Evolutionary conservation across 1,284 basidiomycete species (phyloP), one percentile per base, ranked within the genome.

Genomic region (Schizophyllum amplum): DNA sequence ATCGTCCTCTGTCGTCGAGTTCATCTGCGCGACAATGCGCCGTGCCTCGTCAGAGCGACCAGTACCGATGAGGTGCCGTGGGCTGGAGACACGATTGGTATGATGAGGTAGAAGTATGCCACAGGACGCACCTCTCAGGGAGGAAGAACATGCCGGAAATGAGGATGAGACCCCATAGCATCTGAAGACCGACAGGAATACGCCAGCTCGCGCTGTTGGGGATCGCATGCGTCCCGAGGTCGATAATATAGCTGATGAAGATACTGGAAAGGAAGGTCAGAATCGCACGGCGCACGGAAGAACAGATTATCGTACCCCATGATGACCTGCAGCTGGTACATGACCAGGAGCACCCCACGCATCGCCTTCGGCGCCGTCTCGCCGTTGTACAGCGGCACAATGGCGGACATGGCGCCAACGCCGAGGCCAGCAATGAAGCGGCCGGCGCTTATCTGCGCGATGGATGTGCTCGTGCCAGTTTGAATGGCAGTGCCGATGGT

Each of bases 311-410:
- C 75, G 49, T 64, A 84, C 84, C 85, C 84, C 20, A 78, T 71
- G 63, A 87, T 86, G 61, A 90, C 88, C 65, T 88, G 86, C 9
- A 90, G 72, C 66, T 90, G 88, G 64, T 91, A 90, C 17, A 91
- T 69, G 1, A 89, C 87, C 20, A 91, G 72, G 23, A 91, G 74
- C 9, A 84, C 81, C 9, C 89, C 89, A 66, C 88, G 81, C 59
- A 90, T 75, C 4, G 82, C 79, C 67, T 89, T 89, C 0, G 89
- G 89, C 0, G 88, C 81, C 0, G 87, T 87, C 69, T 92, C 89
- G 47, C 88, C 88, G 62, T 87, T 90, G 68, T 90, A 91, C 4
- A 91, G 63, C 48, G 89, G 88, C 1, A 91, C 88, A 59, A 90
- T 85, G 52, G 86, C 87, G 58, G 86, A 88, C 51, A 90, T 66